Evolutionary conservation across 768 basidiomycete genomes (phyloP).

Genomic region (Collybia sordida): DNA sequence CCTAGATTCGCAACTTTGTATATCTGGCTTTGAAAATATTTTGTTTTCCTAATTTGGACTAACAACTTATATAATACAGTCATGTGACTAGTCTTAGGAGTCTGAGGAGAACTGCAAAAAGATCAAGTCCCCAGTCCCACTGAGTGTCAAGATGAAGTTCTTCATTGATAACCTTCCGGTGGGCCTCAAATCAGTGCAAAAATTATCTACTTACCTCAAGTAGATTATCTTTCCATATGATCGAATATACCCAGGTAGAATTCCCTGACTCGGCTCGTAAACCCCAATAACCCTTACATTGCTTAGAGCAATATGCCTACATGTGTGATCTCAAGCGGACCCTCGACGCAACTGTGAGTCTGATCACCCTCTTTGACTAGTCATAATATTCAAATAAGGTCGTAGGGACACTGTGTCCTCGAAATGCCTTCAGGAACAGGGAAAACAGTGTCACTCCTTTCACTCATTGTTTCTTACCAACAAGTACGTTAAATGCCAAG

Average conservation of each 20-base stretch:
- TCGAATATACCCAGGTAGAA: conserved; percentile 90
- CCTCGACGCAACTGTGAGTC: conserved; percentile 82
- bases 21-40: too few species aligned
- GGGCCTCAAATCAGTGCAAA: conserved; percentile 19
- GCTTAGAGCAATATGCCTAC: conserved; percentile 94
- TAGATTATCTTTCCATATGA: conserved; percentile 92
- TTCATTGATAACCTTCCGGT: conserved; percentile 80
- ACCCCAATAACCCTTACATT: conserved; percentile 7
- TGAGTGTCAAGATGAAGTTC: conserved; percentile 62
- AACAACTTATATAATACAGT: too few species aligned
- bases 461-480: conserved; percentile 96
- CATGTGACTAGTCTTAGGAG: too few species aligned
- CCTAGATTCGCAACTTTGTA: too few species aligned
- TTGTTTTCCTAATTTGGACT: too few species aligned
- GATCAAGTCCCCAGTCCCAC: background rate
- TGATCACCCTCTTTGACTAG: background rate
- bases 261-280: background rate
- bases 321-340: conserved; percentile 99
- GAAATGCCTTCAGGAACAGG: conserved; percentile 99
- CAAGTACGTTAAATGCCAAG: conserved; percentile 51
- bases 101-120: too few species aligned
- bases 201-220: conserved; percentile 5
- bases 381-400: background rate
- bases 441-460: conserved; percentile 95
- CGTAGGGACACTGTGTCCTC: conserved; percentile 95